Evolutionary conservation across 2,329 filamentous ascomycete species (phyloP).

Genomic region (Myriangium duriaei): DNA sequence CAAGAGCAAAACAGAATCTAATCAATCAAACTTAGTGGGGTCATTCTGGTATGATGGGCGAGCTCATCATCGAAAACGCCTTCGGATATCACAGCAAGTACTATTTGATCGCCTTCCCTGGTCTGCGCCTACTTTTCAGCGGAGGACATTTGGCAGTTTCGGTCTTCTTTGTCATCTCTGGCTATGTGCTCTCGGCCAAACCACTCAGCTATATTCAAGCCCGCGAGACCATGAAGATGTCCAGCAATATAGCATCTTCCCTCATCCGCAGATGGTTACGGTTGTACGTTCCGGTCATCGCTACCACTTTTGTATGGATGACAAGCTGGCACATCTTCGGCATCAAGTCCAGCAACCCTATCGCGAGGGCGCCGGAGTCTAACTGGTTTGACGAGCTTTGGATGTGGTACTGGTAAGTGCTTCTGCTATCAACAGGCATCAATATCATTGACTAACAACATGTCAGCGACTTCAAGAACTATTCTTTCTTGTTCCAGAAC

Average conservation of each 20-base stretch:
- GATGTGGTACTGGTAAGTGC: no score
- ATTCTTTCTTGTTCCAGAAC: no score
- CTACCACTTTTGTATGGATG: no score
- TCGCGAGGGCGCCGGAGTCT: no score
- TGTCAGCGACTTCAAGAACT: no score
- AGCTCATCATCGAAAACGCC: conserved; percentile 37
- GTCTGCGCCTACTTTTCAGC: conserved; percentile 46
- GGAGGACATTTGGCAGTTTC: conserved; percentile 49
- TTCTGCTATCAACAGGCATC: no score
- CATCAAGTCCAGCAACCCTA: no score
- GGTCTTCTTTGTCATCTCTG: conserved; percentile 40
- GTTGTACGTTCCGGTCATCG: conserved; percentile 43
- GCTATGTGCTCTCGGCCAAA: conserved; percentile 39
- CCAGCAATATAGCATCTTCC: conserved; percentile 34
- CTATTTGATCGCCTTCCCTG: conserved; percentile 42
- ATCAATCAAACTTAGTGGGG: no score
- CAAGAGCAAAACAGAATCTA: no score
- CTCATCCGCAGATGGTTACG: conserved; percentile 40
- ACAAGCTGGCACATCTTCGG: no score
- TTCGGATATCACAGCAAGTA: conserved; percentile 39
- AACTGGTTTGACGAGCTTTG: no score
- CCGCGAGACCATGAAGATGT: conserved; percentile 26
- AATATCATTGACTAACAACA: no score
- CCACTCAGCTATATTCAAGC: conserved; percentile 32
- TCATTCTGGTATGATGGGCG: conserved; percentile 30